Conservation (phyloP, 257 asterid species). For the Galeopsis tetrahit region DNA sequence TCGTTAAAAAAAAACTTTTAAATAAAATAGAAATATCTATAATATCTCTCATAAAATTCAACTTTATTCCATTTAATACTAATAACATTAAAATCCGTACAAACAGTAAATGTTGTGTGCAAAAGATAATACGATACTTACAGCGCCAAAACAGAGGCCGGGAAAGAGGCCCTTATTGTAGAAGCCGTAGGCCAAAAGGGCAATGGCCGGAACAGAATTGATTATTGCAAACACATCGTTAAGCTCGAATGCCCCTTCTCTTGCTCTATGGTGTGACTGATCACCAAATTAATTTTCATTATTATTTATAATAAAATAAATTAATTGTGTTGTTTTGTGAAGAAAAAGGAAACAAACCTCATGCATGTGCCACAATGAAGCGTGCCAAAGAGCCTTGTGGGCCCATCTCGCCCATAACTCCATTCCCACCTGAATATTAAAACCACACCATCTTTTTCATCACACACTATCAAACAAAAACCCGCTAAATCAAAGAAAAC, state of each 20-base stretch:
- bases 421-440: conserved; percentile 76
- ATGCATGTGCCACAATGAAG: conserved; percentile 98
- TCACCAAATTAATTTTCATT: neutral
- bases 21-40: too few species aligned
- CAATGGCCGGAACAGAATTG: conserved; percentile 92
- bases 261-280: conserved; percentile 95
- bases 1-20: too few species aligned
- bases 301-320: too few species aligned
- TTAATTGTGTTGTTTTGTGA: neutral
- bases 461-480: neutral
- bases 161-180: conserved; percentile 83
- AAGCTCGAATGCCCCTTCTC: conserved; percentile 95
- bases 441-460: neutral
- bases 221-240: conserved; percentile 89
- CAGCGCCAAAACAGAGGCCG: conserved; percentile 97
- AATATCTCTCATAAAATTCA: too few species aligned
- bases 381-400: conserved; percentile 94
- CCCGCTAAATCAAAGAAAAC: neutral
- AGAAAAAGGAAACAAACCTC: conserved; percentile 54
- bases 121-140: conserved; percentile 32
- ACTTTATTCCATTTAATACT: too few species aligned
- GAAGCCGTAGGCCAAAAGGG: conserved; percentile 83
- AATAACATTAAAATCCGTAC: too few species aligned
- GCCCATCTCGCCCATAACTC: conserved; percentile 99
- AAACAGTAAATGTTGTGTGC: too few species aligned